Percentiles rank a stretch among this genome's conserved stretches.
These are phyloP conservation scores for Bacidia rubella DNA, from an alignment of 495 filamentous ascomycete genomes.

Conservation along the genomic window DNA sequence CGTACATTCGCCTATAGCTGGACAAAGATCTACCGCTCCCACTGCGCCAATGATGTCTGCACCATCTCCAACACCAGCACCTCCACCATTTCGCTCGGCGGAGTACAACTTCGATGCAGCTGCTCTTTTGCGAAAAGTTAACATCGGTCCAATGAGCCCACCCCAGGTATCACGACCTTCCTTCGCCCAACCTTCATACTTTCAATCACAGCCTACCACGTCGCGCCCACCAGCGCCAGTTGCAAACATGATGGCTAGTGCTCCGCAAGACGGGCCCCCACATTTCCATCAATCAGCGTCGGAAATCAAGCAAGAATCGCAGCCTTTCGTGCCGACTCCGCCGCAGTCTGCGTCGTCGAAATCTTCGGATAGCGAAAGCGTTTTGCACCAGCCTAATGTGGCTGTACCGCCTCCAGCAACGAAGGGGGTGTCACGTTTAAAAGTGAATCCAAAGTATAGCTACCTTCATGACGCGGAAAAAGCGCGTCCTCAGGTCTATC, in stretches of 20 bases:
- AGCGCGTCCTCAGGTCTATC: conserved; percentile 14
- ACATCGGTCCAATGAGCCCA: neutral
- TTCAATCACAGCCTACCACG: conserved; percentile 3
- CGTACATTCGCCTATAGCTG: neutral
- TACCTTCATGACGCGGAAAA: conserved; percentile 19
- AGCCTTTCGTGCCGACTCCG: neutral
- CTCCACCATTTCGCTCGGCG: neutral
- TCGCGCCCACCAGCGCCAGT: conserved; percentile 14
- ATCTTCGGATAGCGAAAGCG: neutral
- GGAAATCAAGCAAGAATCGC: neutral
- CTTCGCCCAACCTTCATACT: neutral
- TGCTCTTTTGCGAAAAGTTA: conserved; percentile 1
- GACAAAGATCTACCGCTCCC: conserved; percentile 10
- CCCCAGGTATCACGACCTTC: neutral
- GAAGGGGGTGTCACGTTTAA: conserved; percentile 8
- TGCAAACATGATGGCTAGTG: conserved; percentile 17
- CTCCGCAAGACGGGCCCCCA: neutral
- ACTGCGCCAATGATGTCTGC: conserved; percentile 13
- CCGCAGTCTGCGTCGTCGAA: neutral
- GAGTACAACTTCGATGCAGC: conserved; percentile 1
- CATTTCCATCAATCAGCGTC: neutral
- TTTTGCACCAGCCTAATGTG: neutral
- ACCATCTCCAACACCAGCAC: neutral
- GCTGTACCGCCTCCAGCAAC: neutral
- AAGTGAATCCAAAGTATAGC: conserved; percentile 7